These are phyloP conservation scores for Linanthus parryae DNA, from an alignment of 148 eudicot genomes.

Conservation along the genomic window DNA sequence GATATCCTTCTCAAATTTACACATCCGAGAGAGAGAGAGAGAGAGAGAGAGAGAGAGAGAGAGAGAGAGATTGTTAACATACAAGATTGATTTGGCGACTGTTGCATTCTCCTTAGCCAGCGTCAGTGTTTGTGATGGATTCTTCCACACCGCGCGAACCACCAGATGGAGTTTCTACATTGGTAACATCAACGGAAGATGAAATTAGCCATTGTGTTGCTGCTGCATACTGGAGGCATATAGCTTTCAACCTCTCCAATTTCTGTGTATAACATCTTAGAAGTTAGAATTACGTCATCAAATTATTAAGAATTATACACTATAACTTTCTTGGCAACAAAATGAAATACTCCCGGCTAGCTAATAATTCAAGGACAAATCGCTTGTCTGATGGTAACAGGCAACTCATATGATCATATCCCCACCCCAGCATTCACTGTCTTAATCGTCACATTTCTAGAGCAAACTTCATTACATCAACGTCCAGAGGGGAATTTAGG, in stretches of 20 bases:
- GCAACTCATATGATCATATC: too few species aligned
- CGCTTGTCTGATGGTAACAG: too few species aligned
- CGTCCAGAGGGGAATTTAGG: too few species aligned
- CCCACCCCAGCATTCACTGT: too few species aligned
- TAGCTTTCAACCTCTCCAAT: conserved; percentile 65
- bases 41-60: conserved; percentile 1
- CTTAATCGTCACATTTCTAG: too few species aligned
- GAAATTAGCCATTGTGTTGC: conserved; percentile 75
- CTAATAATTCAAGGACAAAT: too few species aligned
- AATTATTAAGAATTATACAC: not conserved
- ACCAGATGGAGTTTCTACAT: conserved; percentile 21
- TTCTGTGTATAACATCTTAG: conserved; percentile 47
- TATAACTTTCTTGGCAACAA: too few species aligned
- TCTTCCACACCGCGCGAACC: conserved; percentile 14
- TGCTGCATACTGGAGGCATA: conserved; percentile 79
- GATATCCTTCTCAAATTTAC: conserved; percentile 71
- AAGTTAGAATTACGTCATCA: too few species aligned
- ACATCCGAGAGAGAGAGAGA: not conserved
- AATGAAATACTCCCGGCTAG: too few species aligned
- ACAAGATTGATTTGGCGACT: conserved; percentile 58
- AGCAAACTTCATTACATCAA: too few species aligned
- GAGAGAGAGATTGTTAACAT: conserved; percentile 19
- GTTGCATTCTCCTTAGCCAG: conserved; percentile 38
- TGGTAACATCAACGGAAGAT: conserved; percentile 44
- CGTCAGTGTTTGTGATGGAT: conserved; percentile 33